Evolutionary conservation across 2,329 filamentous ascomycete genomes (phyloP).

Genomic region (Beauveria asiatica): DNA sequence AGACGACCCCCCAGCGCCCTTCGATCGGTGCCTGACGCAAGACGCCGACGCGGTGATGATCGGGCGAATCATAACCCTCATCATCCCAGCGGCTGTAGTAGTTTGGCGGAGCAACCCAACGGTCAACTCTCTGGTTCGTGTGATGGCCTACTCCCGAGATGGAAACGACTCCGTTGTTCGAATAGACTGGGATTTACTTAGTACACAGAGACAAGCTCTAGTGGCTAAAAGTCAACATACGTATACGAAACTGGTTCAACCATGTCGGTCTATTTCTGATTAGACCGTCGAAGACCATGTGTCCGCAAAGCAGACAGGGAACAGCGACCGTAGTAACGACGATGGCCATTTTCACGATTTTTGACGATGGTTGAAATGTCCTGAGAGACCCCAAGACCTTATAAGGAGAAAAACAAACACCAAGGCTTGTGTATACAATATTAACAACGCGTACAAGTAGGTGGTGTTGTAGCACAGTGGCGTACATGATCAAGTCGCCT

Average conservation of each 20-base stretch:
- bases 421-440: not conserved
- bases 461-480: not conserved
- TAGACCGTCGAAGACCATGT: not conserved
- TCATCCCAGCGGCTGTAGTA: not conserved
- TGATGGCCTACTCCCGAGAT: not conserved
- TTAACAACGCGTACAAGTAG: not conserved
- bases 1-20: not conserved
- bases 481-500: not conserved
- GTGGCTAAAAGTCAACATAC: not conserved
- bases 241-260: not conserved
- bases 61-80: not conserved
- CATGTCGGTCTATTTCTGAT: not conserved
- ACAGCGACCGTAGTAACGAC: not conserved
- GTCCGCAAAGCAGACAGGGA: constrained; percentile 1
- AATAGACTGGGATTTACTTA: not conserved
- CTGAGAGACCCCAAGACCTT: not conserved
- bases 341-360: not conserved
- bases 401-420: not conserved
- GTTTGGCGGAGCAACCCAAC: not conserved
- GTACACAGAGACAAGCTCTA: not conserved
- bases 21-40: not conserved
- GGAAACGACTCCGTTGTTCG: not conserved
- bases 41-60: not conserved
- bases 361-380: not conserved
- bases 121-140: not conserved